Evolutionary conservation across 768 basidiomycete species (phyloP), one percentile per base, ranked within the genome.

Genomic region (Suillus subaureus): DNA sequence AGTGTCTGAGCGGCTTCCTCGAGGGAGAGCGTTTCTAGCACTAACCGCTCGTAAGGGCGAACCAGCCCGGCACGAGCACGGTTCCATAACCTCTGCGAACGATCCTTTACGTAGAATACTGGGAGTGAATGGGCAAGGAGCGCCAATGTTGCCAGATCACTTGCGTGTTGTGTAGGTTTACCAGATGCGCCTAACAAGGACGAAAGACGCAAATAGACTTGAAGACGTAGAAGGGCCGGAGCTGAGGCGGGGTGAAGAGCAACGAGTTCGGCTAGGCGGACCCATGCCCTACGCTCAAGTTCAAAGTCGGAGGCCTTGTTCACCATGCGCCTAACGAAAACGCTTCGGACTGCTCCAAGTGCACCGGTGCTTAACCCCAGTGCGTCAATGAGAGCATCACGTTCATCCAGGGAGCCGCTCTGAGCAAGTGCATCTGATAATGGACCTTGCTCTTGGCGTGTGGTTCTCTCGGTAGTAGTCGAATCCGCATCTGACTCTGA

Each of bases 91-190:
- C 77, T 70, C 2, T 76, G 74, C 6, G 89, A 85, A 60, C 80
- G 83, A 9, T 78, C 67, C 31, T 77, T 74, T 5, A 75, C 73
- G 49, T 84, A 74, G 0, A 73, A 65, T 11, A 78, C 62, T 54
- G 70, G 80, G 66, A 87, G 68, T 15, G 82, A 78, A n/a, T 80
- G 79, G 15, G 87, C 73, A 51, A 87, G 79, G 23, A 92, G 77
- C 0, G 90, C 84, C 33, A 89, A 80, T 0, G 89, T 89, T 6
- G 81, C 80, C 26, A 88, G 75, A 61, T 89, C 84, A 18, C 79
- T 77, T 4, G 85, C 76, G 77, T 73, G 60, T 79, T 79, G 12
- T 54, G 65, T 35, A 6, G 28, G 42, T 67, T 64, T 42, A 23
- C 54, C 49, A 31, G 47, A 21, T 18, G 68, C 42, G 2, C 66